Evolutionary conservation across 2,329 filamentous ascomycete genomes (phyloP), one percentile per base, ranked within the genome.

Genomic region (Colletotrichum sp.): DNA sequence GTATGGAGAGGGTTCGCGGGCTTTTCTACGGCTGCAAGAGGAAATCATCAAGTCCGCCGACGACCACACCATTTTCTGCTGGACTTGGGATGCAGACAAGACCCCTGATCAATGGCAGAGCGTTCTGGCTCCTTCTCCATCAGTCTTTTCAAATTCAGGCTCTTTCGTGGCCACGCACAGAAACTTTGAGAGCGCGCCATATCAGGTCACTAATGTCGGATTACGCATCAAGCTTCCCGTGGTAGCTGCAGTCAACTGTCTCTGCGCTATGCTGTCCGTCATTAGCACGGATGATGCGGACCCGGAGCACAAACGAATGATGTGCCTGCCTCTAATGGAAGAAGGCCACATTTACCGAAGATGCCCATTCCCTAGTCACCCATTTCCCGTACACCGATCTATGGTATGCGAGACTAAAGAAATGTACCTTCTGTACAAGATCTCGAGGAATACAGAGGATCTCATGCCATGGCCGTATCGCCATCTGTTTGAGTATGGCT

Each of bases 1-100:
- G 2, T 83, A 82, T 32, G 80, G 81, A 22, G 81, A 83, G 69
- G 80, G 81, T 34, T 30, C 25, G 6, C 77, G 74, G 19, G 79
- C 80, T 1, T 82, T 81, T 59, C 67, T 77, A 25, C 74, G 80
- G 60, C 19, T 79, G 44, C 77, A 79, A 25, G 61, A 72, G 19
- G 73, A 71, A 13, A 67, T 76, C n/a, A 48, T 76, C 27, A 63
- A 64, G 22, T 22, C 59, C 1, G 63, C 57, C 30, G 71, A 74
- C 5, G 65, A 74, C 39, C 71, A 74, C 22, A 74, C 71, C 0
- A 55, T 74, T 8, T 74, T 74, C 39, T 74, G 71, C 59, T 74
- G 65, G 59, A 80, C 81, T 2, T 83, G 32, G 61, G 60, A 61
- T 13, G 27, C 60, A n/a, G 77, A 80, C 59, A 66, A 69, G 36